phyloP scores from a whole-genome alignment of 2,329 filamentous ascomycete species.

The Sporothrix phasma region DNA sequence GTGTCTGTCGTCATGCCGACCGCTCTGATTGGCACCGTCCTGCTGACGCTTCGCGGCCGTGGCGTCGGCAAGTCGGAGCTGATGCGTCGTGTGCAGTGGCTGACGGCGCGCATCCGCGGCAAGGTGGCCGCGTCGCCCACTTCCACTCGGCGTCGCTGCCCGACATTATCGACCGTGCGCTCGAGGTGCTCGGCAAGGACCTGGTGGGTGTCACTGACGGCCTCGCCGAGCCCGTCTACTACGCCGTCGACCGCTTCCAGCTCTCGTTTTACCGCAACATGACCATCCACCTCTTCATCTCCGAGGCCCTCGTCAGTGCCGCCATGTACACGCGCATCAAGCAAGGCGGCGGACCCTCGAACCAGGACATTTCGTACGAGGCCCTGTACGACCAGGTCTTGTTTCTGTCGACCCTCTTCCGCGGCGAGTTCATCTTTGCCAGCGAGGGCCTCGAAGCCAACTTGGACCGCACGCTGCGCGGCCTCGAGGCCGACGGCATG shows the following conservation, averaged over 20 bases:
- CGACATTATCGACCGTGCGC: slow-evolving; percentile 75
- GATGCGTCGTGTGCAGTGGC: slow-evolving; percentile 80
- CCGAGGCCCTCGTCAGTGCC: slow-evolving; percentile 80
- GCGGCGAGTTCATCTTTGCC: slow-evolving; percentile 94
- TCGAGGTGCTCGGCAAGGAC: slow-evolving; percentile 84
- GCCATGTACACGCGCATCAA: slow-evolving; percentile 89
- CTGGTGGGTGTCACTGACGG: slow-evolving; percentile 72
- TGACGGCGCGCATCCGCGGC: slow-evolving; percentile 66
- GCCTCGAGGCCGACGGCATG: slow-evolving; percentile 69
- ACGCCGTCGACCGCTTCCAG: slow-evolving; percentile 91
- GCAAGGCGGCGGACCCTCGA: slow-evolving; percentile 70
- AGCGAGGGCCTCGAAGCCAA: slow-evolving; percentile 75
- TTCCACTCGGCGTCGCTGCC: slow-evolving; percentile 73
- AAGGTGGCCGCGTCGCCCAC: slow-evolving; percentile 92
- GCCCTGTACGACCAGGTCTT: slow-evolving; percentile 69
- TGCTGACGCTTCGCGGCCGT: slow-evolving; percentile 81
- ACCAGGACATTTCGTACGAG: slow-evolving; percentile 67
- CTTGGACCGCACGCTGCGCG: slow-evolving; percentile 65
- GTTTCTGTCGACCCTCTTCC: slow-evolving; percentile 88
- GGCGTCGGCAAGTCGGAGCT: slow-evolving; percentile 84
- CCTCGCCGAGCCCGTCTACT: slow-evolving; percentile 84
- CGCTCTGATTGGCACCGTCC: slow-evolving; percentile 84
- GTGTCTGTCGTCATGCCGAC: slow-evolving; percentile 98
- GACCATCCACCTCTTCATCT: slow-evolving; percentile 97
- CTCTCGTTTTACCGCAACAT: slow-evolving; percentile 98